phyloP scores from a whole-genome alignment of 805 yeast species.

The Phaffomyces antillensis region DNA sequence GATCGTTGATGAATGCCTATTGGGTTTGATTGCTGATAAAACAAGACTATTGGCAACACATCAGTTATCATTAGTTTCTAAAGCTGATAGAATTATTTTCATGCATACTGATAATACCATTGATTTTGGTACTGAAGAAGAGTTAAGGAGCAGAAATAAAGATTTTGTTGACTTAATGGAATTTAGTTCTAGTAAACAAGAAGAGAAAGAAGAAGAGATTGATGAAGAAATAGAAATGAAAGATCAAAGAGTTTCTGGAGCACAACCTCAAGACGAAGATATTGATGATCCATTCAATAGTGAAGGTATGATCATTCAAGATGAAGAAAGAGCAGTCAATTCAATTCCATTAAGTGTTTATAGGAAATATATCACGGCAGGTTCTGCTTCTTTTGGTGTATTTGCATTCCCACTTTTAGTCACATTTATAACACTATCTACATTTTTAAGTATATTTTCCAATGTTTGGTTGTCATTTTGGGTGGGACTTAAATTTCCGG shows the following conservation, averaged over 20 bases:
- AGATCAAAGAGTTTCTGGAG: neutral
- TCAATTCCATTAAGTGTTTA: constrained; percentile 29
- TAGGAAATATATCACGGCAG: constrained; percentile 25
- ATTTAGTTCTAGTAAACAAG: constrained; percentile 15
- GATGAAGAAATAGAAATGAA: neutral
- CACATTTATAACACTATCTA: constrained; percentile 23
- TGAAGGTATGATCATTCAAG: constrained; percentile 12
- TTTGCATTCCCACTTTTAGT: constrained; percentile 20
- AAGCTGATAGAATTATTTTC: constrained; percentile 63
- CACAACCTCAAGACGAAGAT: neutral
- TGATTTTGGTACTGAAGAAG: constrained; percentile 51
- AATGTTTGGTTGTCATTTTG: constrained; percentile 77
- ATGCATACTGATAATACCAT: constrained; percentile 55
- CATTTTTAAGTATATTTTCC: constrained; percentile 50
- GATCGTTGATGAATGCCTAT: constrained; percentile 57
- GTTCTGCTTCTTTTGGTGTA: constrained; percentile 36
- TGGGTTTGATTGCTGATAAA: constrained; percentile 43
- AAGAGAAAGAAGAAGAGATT: neutral
- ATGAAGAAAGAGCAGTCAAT: constrained; percentile 33
- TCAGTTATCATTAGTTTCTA: constrained; percentile 59
- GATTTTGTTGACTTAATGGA: constrained; percentile 46
- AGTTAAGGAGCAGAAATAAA: constrained; percentile 36
- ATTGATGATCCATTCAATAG: neutral
- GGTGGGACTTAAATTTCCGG: constrained; percentile 47
- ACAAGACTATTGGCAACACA: constrained; percentile 80